A percentile compares a stretch with the other conserved stretches of the same genome.
Conservation (phyloP, 169 alveolate species). For the Plasmodium chabaudi region DNA sequence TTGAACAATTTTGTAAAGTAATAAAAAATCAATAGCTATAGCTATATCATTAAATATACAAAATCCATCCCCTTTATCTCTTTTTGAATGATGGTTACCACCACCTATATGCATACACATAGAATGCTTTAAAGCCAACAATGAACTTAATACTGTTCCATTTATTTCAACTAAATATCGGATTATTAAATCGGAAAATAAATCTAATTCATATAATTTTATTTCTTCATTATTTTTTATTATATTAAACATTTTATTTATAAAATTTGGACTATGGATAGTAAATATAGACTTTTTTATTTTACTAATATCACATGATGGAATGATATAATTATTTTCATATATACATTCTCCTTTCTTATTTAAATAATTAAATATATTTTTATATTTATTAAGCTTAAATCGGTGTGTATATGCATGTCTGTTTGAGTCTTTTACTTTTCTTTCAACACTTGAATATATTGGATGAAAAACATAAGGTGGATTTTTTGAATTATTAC, state of each 20-base stretch:
- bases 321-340: slow-evolving; percentile 25
- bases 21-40: slow-evolving; percentile 60
- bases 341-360: slow-evolving; percentile 3
- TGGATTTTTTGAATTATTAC: slow-evolving; percentile 23
- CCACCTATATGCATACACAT: slow-evolving; percentile 75
- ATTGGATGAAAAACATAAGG: slow-evolving; percentile 66
- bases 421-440: background rate
- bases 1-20: slow-evolving; percentile 42
- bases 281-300: slow-evolving; percentile 9
- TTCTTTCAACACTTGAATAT: slow-evolving; percentile 32
- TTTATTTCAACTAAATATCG: slow-evolving; percentile 59
- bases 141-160: slow-evolving; percentile 33
- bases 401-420: slow-evolving; percentile 7
- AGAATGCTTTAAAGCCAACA: slow-evolving; percentile 25
- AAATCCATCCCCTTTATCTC: slow-evolving; percentile 62
- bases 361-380: slow-evolving; percentile 32
- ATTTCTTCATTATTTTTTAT: slow-evolving; percentile 25
- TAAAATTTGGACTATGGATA: slow-evolving; percentile 8
- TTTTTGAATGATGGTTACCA: slow-evolving; percentile 77
- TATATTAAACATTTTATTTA: slow-evolving; percentile 28
- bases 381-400: slow-evolving; percentile 57
- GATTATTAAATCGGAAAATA: slow-evolving; percentile 23
- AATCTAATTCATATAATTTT: slow-evolving; percentile 13
- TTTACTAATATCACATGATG: slow-evolving; percentile 20
- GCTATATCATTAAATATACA: slow-evolving; percentile 77